Base-by-base conservation (phyloP, 768 basidiomycete species). In the Leccinellum albellum region DNA sequence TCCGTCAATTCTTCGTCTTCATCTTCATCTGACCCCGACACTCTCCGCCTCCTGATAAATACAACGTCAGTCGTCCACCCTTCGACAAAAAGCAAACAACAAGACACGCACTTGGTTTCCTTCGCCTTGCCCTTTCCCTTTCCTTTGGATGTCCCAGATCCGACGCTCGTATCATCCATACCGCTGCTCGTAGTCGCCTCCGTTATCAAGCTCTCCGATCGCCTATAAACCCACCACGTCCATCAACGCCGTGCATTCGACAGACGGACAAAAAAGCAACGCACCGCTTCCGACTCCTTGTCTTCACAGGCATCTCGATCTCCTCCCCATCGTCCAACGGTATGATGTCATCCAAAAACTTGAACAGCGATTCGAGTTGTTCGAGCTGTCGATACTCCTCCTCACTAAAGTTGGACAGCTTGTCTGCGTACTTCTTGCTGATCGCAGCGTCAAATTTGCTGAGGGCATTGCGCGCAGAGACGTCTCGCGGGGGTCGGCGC, bases 371-470 rank as follows among this genome's bases (percentile, higher is more conserved):
- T 40, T 82, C 79, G 26, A 89, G 78, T 28, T 82, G 75, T 52
- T 85, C 81, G 3, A 91, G 49, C 13, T 50, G 76, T 57, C 86
- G 75, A 57, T 82, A 85, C 44, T 91, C 87, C 37, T 82, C 86
- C 64, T 90, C 88, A 57, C 79, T 83, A 68, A 91, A 87, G 57
- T 79, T 80, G 58, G 85, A 84, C 13, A 94, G 74, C 62, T 88
- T 84, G 53, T 82, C 78, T 35, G 84, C 82, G 60, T 86, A 93
- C 64, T 84, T 86, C 77, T 91, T 94, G 50, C 74, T 70, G 44
- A 97, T 75, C 4, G 75, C 58, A 0, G 78, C 68, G 31, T 90
- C 85, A 66, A 96, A 94, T 59, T 85, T 86, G 23, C 71, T 74
- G 50, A 96, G 76, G 0, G 91, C 86, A 58, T 87, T 94, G 44